A percentile compares a stretch with the other conserved stretches of the same genome.
Conservation (phyloP, 2,329 filamentous ascomycete species). For the Fusarium avenaceum region DNA sequence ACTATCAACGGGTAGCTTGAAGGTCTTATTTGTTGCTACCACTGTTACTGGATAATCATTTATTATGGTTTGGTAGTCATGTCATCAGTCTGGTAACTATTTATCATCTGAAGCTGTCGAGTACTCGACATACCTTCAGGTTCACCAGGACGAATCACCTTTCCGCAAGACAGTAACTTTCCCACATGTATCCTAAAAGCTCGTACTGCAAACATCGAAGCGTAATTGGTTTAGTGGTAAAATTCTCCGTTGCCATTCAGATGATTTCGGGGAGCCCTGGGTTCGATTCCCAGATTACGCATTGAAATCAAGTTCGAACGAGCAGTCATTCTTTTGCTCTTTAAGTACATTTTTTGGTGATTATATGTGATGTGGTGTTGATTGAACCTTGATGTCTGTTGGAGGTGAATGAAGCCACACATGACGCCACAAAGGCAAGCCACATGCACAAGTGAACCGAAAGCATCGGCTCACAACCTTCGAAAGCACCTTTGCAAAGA, state of each 20-base stretch:
- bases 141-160: too few species aligned
- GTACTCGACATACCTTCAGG: too few species aligned
- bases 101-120: background rate
- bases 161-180: background rate
- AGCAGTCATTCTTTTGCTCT: background rate
- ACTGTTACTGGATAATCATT: too few species aligned
- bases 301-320: background rate
- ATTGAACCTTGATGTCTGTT: background rate
- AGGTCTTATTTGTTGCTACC: too few species aligned
- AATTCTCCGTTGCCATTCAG: background rate
- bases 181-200: background rate
- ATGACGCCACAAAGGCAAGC: slow-evolving; percentile 4
- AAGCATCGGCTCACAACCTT: background rate
- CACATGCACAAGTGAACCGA: background rate
- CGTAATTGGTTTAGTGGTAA: background rate
- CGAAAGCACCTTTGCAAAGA: background rate
- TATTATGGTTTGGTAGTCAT: background rate
- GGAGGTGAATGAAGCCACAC: background rate
- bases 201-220: background rate
- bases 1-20: too few species aligned
- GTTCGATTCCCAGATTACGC: background rate
- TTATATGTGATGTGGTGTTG: background rate
- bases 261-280: background rate
- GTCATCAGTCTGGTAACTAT: background rate
- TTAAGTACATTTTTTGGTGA: background rate